Percentiles rank a stretch among this genome's conserved stretches.
Conservation (phyloP, 257 asterid genomes). For the Solanum pimpinellifolium region DNA sequence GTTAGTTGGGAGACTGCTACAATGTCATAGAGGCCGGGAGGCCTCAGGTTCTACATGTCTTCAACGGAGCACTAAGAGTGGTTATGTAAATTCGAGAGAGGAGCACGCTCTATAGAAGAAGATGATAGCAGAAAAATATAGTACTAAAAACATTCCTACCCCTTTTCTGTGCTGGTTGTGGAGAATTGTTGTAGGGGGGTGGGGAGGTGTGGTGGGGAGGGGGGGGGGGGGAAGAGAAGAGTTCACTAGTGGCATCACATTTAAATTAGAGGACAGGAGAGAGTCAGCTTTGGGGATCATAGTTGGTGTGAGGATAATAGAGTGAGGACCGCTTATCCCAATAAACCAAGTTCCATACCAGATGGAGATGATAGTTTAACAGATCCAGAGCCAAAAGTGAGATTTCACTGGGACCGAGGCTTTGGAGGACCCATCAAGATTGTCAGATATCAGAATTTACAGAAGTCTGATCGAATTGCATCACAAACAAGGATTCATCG, state of each 20-base stretch:
- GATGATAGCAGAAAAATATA: not conserved
- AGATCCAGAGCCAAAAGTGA: not conserved
- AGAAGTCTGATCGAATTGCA: not conserved
- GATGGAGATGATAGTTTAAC: not conserved
- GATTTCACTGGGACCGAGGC: not conserved
- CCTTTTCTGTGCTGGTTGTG: not conserved
- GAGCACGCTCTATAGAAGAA: not conserved
- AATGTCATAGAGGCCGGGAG: not conserved
- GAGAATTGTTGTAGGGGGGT: not conserved
- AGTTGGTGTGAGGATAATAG: not conserved
- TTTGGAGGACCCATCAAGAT: not conserved
- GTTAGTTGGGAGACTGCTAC: not conserved
- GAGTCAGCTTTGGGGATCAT: not conserved
- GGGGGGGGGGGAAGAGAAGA: not conserved
- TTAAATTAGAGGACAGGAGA: not conserved
- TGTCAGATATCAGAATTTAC: not conserved
- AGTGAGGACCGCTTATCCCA: not conserved
- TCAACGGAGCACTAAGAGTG: not conserved
- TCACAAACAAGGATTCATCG: not conserved
- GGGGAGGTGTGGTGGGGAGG: no score
- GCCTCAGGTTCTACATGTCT: not conserved
- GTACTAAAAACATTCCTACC: not conserved
- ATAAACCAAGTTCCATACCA: not conserved
- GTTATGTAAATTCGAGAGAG: not conserved
- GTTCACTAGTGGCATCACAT: not conserved